A percentile compares a stretch with the other conserved stretches of the same genome.
Evolutionary conservation across 331 rosid genomes (phyloP).

Genomic region (Ulmus americana): DNA sequence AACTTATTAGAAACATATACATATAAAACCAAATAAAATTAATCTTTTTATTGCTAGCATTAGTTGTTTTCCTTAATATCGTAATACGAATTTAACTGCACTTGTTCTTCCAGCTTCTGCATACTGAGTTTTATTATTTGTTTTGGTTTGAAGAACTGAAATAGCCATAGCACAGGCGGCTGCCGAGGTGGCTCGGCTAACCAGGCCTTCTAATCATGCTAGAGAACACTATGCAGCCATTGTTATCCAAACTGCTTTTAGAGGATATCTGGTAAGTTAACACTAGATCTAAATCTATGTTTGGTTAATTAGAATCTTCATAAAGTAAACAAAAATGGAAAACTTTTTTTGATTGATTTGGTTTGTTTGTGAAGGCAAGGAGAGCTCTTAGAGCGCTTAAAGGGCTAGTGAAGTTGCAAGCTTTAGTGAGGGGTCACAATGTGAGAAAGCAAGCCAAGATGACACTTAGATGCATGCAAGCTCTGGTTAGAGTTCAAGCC

Average conservation of each 20-base stretch:
- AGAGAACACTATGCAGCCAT: conserved; percentile 44
- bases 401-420: conserved; percentile 92
- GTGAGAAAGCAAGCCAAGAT: conserved; percentile 94
- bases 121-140: too few species aligned
- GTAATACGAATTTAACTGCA: too few species aligned
- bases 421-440: conserved; percentile 89
- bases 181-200: conserved; percentile 51
- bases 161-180: conserved; percentile 72
- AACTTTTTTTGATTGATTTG: neutral
- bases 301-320: neutral
- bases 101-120: too few species aligned
- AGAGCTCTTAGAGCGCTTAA: conserved; percentile 88
- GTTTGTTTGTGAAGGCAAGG: conserved; percentile 84
- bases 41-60: too few species aligned
- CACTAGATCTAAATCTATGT: conserved; percentile 14
- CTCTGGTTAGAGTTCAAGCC: conserved; percentile 82
- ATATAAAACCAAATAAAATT: too few species aligned
- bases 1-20: too few species aligned
- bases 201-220: conserved; percentile 48
- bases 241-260: conserved; percentile 76
- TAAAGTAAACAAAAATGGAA: neutral
- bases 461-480: conserved; percentile 89
- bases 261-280: conserved; percentile 69
- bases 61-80: too few species aligned
- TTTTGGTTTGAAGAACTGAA: too few species aligned